Evolutionary conservation across 2,329 filamentous ascomycete species (phyloP).

Genomic region (Colletotrichum sp.): DNA sequence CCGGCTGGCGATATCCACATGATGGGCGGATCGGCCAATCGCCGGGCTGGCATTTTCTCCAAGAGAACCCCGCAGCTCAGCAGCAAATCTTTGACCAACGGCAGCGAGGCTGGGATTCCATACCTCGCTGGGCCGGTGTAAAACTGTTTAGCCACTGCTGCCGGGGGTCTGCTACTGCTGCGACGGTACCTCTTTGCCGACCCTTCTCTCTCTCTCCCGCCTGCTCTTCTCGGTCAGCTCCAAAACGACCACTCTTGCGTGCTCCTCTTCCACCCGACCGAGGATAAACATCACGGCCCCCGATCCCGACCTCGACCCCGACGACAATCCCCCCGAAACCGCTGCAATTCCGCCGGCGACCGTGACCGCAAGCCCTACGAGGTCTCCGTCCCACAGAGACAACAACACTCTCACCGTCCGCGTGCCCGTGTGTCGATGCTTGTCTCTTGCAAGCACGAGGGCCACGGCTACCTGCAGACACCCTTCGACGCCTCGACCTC

Average conservation of each 20-base stretch:
- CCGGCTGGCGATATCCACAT: not conserved
- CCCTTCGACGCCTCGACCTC: constrained; percentile 14
- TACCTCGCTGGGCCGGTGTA: not conserved
- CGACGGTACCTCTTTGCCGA: not conserved
- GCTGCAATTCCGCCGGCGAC: not conserved
- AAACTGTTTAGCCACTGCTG: not conserved
- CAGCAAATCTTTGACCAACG: constrained; percentile 22
- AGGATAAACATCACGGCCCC: constrained; percentile 20
- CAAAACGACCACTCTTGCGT: constrained; percentile 12
- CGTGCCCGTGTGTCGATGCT: constrained; percentile 14
- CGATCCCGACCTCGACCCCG: not conserved
- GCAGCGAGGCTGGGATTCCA: constrained; percentile 13
- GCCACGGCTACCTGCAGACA: constrained; percentile 22
- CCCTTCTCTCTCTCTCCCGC: not conserved
- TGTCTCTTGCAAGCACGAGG: constrained; percentile 16
- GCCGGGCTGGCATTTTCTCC: constrained; percentile 12
- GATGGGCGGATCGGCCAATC: not conserved
- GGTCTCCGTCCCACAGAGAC: not conserved
- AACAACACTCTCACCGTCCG: constrained; percentile 5
- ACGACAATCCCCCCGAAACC: not conserved
- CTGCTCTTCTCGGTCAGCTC: not conserved
- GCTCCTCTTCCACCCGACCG: constrained; percentile 21
- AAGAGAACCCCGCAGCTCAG: constrained; percentile 21
- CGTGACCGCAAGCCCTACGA: not conserved
- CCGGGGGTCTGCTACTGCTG: not conserved